Evolutionary conservation across 23 red algal genomes (phyloP), one percentile per base, ranked within the genome.

Genomic region (Agarophyton chilense): DNA sequence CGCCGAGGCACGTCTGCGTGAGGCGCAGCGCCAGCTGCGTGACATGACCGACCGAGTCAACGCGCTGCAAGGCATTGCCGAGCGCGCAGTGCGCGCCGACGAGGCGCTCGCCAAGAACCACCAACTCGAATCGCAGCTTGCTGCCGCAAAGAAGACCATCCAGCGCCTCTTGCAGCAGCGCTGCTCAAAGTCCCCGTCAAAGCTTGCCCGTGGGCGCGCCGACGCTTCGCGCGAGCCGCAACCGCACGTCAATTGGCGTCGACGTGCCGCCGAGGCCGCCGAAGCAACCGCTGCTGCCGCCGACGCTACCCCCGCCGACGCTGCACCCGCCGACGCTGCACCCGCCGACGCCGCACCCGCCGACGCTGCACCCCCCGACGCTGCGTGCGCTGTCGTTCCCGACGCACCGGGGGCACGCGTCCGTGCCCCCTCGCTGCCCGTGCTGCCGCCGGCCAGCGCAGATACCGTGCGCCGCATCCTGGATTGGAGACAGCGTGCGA

Each of bases 81-180:
- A 71, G 47, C 41, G 47, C 18, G 82, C 49, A 29, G 62, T 86
- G 16, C 22, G 32, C 5, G 33, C 60, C 4, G 82, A 86, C 44
- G 64, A 70, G 29, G 42, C 65, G 40, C 50, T 86, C 17, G 82
- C 60, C 32, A 26, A 67, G 10, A 86, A 86, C 43, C 17, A 51
- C 25, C 47, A 63, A 28, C 49, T 86, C 14, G 64, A 86, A 19
- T 39, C 58, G 32, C 65, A 89, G 58, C 54, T 89, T 22, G 28
- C 12, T 3, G 72, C 65, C 54, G 84, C 84, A 8, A 89, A 89
- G 84, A 89, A 89, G 38, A 78, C 84, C 19, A 68, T 89, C 38
- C 65, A 72, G n/a, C 40, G 84, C 22, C 21, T 89, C 21, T 21
- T 89, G 42, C 84, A 89, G 33, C 51, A 89, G 44, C 67, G 84